These are phyloP conservation scores for Suhomyces maxii DNA, from an alignment of 1,139 yeast species.

Conservation along the genomic window DNA sequence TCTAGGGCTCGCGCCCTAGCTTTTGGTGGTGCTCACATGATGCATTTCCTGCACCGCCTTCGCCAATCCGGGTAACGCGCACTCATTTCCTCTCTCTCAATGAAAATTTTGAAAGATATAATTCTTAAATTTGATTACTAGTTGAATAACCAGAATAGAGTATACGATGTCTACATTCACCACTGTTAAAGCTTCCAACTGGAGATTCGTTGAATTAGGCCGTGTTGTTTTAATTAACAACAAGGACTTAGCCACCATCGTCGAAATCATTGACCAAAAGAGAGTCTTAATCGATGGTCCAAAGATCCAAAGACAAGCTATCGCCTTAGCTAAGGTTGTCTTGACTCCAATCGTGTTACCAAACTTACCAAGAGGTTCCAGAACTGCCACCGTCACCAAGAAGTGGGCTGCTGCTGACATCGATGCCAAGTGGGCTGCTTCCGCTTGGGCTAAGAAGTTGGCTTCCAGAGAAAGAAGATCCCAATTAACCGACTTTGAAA, in stretches of 20 bases:
- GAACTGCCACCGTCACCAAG: constrained; percentile 82
- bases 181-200: constrained; percentile 93
- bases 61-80: constrained; percentile 10
- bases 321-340: constrained; percentile 81
- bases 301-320: constrained; percentile 89
- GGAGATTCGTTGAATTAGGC: constrained; percentile 99
- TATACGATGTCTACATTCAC: constrained; percentile 44
- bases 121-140: constrained; percentile 9
- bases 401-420: constrained; percentile 92
- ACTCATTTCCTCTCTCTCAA: constrained; percentile 3
- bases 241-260: constrained; percentile 86
- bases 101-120: constrained; percentile 12
- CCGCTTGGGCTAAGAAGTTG: constrained; percentile 97
- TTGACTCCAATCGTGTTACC: constrained; percentile 89
- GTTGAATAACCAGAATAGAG: constrained; percentile 12
- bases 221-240: constrained; percentile 93
- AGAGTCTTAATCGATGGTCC: constrained; percentile 99
- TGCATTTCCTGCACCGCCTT: constrained; percentile 1
- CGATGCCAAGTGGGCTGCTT: constrained; percentile 86
- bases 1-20: constrained; percentile 10
- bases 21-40: neutral
- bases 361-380: constrained; percentile 91
- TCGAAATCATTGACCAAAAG: constrained; percentile 98
- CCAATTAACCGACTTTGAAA: constrained; percentile 92
- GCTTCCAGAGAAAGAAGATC: constrained; percentile 93